These are phyloP conservation scores for Backusella liffmaniae DNA, from an alignment of 192 early-diverging fungal species.

Conservation along the genomic window DNA sequence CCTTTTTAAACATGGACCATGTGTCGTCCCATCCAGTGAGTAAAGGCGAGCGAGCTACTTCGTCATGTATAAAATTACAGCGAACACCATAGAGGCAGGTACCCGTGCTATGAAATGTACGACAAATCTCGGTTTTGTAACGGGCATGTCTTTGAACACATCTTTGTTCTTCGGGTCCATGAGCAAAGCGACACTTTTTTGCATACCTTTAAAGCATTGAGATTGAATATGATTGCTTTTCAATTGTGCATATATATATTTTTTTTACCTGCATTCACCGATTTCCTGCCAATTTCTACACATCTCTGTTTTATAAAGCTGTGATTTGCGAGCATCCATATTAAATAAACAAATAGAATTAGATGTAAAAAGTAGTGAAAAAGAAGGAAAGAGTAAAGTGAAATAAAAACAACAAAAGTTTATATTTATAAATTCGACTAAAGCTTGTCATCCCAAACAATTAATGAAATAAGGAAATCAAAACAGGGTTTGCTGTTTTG, in stretches of 20 bases:
- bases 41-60: slow-evolving; percentile 4
- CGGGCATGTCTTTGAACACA: slow-evolving; percentile 82
- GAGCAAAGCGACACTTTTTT: slow-evolving; percentile 93
- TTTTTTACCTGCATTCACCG: slow-evolving; percentile 45
- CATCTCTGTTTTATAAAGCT: slow-evolving; percentile 48
- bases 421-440: neutral
- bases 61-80: slow-evolving; percentile 90
- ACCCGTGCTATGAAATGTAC: slow-evolving; percentile 84
- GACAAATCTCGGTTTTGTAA: slow-evolving; percentile 96
- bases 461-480: neutral
- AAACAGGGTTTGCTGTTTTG: neutral
- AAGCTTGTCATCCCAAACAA: slow-evolving; percentile 8
- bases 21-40: neutral
- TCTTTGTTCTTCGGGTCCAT: slow-evolving; percentile 76
- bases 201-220: slow-evolving; percentile 66
- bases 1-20: neutral
- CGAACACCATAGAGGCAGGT: slow-evolving; percentile 92
- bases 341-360: neutral
- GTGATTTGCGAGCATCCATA: slow-evolving; percentile 8
- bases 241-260: neutral
- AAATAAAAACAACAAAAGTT: slow-evolving; percentile 1
- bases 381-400: slow-evolving; percentile 2
- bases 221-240: neutral
- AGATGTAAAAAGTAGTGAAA: neutral
- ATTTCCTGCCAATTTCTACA: slow-evolving; percentile 50